Percentiles rank a stretch among this genome's conserved stretches.
phyloP scores from a whole-genome alignment of 2,329 filamentous ascomycete species.

The Blastomyces percursus region DNA sequence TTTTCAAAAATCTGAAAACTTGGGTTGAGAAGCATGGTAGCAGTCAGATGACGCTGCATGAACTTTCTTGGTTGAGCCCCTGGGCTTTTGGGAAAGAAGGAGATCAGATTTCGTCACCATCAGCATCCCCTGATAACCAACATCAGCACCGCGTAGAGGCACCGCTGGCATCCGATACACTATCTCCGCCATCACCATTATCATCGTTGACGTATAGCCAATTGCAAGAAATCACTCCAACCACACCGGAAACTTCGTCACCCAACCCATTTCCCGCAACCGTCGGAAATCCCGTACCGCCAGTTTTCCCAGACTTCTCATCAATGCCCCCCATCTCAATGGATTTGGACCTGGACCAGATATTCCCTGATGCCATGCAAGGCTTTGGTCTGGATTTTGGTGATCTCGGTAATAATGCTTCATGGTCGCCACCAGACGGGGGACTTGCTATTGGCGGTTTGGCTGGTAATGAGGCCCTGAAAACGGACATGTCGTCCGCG shows the following conservation, averaged over 20 bases:
- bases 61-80: slow-evolving; percentile 5
- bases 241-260: not conserved
- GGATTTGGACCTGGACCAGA: slow-evolving; percentile 2
- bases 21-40: not conserved
- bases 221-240: not conserved
- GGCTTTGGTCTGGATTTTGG: slow-evolving; percentile 7
- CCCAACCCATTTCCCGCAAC: not conserved
- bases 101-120: not conserved
- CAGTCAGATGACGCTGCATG: slow-evolving; percentile 1
- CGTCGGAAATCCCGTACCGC: not conserved
- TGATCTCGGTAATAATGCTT: not conserved
- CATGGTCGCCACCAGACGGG: no score
- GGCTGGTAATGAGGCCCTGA: not conserved
- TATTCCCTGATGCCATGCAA: slow-evolving; percentile 1
- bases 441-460: not conserved
- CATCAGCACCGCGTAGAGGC: not conserved
- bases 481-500: not conserved
- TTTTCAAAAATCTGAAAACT: not conserved
- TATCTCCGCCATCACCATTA: not conserved
- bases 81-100: slow-evolving; percentile 1
- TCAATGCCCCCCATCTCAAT: not conserved
- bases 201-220: not conserved
- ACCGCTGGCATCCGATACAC: not conserved
- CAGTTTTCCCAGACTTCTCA: not conserved
- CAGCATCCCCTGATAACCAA: not conserved